Conservation (phyloP, 345 rosid genomes). For the Ceriops decandra region DNA sequence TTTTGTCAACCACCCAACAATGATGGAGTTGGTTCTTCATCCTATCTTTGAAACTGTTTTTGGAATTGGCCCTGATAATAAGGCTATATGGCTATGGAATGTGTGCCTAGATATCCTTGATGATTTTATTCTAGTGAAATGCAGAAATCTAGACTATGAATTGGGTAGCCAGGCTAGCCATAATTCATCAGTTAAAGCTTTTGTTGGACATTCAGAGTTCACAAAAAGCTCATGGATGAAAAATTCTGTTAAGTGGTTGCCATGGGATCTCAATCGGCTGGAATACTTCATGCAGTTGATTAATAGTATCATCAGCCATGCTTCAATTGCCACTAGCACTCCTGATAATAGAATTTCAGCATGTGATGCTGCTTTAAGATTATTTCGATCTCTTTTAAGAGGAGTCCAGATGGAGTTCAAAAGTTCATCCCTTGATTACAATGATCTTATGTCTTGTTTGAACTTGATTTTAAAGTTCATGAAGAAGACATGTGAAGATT, state of each 20-base stretch:
- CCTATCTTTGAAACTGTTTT: constrained; percentile 49
- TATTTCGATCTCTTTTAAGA: constrained; percentile 46
- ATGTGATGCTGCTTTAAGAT: constrained; percentile 38
- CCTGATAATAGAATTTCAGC: constrained; percentile 28
- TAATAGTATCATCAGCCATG: constrained; percentile 25
- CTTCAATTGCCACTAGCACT: constrained; percentile 12
- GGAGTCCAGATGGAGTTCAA: constrained; percentile 40
- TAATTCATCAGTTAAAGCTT: constrained; percentile 17
- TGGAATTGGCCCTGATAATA: constrained; percentile 25
- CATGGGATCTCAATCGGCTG: constrained; percentile 41
- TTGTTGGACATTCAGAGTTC: constrained; percentile 22
- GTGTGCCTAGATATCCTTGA: constrained; percentile 44
- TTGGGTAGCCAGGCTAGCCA: constrained; percentile 16
- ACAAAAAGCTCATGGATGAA: constrained; percentile 23
- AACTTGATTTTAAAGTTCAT: constrained; percentile 36
- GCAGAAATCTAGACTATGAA: constrained; percentile 18
- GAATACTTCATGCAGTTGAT: constrained; percentile 35
- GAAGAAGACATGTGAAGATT: constrained; percentile 30
- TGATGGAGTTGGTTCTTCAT: constrained; percentile 37
- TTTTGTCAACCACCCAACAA: constrained; percentile 28
- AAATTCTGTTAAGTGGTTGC: constrained; percentile 49
- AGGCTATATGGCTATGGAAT: constrained; percentile 40
- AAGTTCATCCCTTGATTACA: constrained; percentile 25
- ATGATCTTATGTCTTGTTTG: constrained; percentile 36
- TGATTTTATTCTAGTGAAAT: constrained; percentile 34